Evolutionary conservation across 1,284 basidiomycete genomes (phyloP).

Genomic region (Rhizoctonia solani): DNA sequence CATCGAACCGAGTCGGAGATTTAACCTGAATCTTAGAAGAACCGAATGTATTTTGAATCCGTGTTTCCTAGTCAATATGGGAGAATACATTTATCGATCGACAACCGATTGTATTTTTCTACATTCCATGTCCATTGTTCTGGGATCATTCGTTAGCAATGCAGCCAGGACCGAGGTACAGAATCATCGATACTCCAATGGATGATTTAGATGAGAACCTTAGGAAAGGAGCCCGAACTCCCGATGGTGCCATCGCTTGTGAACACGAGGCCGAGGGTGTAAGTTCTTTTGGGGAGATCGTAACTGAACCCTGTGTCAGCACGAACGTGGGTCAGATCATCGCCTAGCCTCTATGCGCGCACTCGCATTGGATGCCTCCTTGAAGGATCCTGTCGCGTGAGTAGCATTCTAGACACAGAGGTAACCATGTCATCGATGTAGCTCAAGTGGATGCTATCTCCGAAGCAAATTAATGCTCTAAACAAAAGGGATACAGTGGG

Average conservation of each 20-base stretch:
- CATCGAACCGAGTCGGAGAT: background rate
- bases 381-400: background rate
- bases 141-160: too few species aligned
- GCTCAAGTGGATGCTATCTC: background rate
- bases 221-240: background rate
- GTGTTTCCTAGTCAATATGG: too few species aligned
- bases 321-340: background rate
- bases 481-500: too few species aligned
- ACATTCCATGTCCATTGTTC: too few species aligned
- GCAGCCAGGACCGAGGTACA: background rate
- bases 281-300: constrained; percentile 23
- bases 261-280: constrained; percentile 18
- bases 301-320: constrained; percentile 11
- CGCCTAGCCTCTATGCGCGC: background rate
- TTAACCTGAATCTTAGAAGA: background rate
- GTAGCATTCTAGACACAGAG: background rate
- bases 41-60: too few species aligned
- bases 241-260: constrained; percentile 9
- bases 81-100: too few species aligned
- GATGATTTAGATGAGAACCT: background rate
- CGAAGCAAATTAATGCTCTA: too few species aligned
- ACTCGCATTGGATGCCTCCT: background rate
- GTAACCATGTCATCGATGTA: background rate
- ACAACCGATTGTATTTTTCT: too few species aligned
- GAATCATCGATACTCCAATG: background rate